Evolutionary conservation across 805 yeast genomes (phyloP).

Genomic region (Scheffersomyces stipitis): DNA sequence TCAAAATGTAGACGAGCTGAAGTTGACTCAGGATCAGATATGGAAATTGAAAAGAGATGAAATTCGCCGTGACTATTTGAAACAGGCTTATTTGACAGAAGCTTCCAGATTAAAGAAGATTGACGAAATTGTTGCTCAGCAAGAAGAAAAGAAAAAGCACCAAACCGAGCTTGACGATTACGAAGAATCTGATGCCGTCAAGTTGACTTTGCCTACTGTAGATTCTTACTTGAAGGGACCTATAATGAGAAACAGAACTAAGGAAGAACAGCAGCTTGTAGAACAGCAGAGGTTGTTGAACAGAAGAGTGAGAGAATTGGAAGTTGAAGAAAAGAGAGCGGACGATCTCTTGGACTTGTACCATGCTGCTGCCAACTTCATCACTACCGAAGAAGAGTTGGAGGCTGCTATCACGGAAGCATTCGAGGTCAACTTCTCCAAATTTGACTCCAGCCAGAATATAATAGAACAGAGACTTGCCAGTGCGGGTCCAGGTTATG

Average conservation of each 20-base stretch:
- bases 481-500: conserved; percentile 27
- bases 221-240: conserved; percentile 67
- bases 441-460: conserved; percentile 33
- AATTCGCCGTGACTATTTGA: conserved; percentile 70
- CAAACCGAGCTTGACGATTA: conserved; percentile 18
- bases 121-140: conserved; percentile 26
- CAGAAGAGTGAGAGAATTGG: conserved; percentile 55
- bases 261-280: conserved; percentile 61
- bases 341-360: conserved; percentile 64
- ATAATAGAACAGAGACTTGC: conserved; percentile 36
- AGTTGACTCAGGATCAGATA: conserved; percentile 34
- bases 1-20: conserved; percentile 28
- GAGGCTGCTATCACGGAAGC: conserved; percentile 58
- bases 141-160: conserved; percentile 28
- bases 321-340: conserved; percentile 53
- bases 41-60: conserved; percentile 56
- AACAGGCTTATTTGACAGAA: conserved; percentile 59
- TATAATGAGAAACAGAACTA: conserved; percentile 68
- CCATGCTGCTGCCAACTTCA: conserved; percentile 66
- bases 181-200: conserved; percentile 52
- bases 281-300: conserved; percentile 65
- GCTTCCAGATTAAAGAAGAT: conserved; percentile 46
- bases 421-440: conserved; percentile 42
- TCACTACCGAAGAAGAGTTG: conserved; percentile 69
- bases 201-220: conserved; percentile 77